phyloP scores from a whole-genome alignment of 2,329 filamentous ascomycete genomes.

The Penicillium sp. region DNA sequence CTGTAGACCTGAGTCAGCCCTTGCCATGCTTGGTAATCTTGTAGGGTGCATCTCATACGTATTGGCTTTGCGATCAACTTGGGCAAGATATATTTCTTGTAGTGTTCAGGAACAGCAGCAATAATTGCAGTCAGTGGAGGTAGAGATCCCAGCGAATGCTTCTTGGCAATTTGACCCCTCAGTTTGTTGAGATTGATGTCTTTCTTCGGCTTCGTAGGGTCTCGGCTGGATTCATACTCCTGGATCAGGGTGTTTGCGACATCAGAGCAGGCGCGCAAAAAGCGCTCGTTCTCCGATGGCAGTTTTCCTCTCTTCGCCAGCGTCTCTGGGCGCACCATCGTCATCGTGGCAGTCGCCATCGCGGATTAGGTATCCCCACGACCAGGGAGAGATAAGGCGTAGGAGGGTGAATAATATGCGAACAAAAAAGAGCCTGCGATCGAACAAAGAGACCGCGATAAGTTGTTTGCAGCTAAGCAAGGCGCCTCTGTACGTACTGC shows the following conservation, averaged over 20 bases:
- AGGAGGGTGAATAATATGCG: neutral
- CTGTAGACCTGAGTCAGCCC: slow-evolving; percentile 37
- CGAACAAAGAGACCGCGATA: neutral
- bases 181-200: slow-evolving; percentile 92
- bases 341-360: slow-evolving; percentile 58
- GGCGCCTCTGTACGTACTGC: neutral
- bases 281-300: slow-evolving; percentile 89
- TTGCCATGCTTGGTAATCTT: neutral
- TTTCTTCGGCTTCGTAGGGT: slow-evolving; percentile 67
- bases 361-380: slow-evolving; percentile 28
- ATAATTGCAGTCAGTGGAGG: slow-evolving; percentile 96
- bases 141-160: slow-evolving; percentile 81
- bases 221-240: slow-evolving; percentile 78
- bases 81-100: slow-evolving; percentile 97
- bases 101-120: slow-evolving; percentile 96
- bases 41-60: slow-evolving; percentile 52
- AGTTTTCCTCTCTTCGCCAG: slow-evolving; percentile 70
- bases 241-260: slow-evolving; percentile 92
- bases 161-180: slow-evolving; percentile 83
- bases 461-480: too few species aligned
- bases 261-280: slow-evolving; percentile 89
- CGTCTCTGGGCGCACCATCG: slow-evolving; percentile 55
- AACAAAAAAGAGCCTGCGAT: neutral
- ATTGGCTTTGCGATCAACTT: slow-evolving; percentile 98
- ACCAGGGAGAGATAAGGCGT: too few species aligned